Percentiles rank a stretch among this genome's conserved stretches.
These are phyloP conservation scores for Buxus sempervirens DNA, from an alignment of 164 flowering plant species.

Conservation along the genomic window DNA sequence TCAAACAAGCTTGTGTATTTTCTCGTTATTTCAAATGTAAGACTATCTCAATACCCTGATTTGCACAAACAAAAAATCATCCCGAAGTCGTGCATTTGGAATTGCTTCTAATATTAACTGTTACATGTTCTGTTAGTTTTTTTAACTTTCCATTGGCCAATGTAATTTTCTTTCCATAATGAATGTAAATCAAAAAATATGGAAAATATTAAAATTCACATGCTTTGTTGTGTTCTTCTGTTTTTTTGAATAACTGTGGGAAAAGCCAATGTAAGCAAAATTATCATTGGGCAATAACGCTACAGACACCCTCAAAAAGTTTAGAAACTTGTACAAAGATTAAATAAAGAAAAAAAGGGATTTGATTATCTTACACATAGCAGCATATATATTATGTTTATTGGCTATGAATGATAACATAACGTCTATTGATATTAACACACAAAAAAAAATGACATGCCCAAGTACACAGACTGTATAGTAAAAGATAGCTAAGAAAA, in stretches of 20 bases:
- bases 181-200: neutral
- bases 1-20: neutral
- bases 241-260: neutral
- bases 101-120: neutral
- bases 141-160: neutral
- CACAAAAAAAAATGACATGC: too few relatives aligned
- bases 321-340: neutral
- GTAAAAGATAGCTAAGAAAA: too few relatives aligned
- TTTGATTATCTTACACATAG: neutral
- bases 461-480: too few relatives aligned
- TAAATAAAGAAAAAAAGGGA: neutral
- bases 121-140: neutral
- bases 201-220: neutral
- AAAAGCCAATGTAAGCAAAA: neutral
- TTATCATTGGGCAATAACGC: neutral
- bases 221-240: neutral
- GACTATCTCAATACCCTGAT: neutral
- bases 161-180: too few relatives aligned
- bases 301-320: neutral
- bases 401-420: too few relatives aligned
- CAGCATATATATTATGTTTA: neutral
- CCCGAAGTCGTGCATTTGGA: neutral
- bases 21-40: neutral
- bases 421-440: too few relatives aligned
- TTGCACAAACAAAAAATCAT: neutral